phyloP scores from a whole-genome alignment of 2,329 filamentous ascomycete genomes.

The Fusarium sp. region DNA sequence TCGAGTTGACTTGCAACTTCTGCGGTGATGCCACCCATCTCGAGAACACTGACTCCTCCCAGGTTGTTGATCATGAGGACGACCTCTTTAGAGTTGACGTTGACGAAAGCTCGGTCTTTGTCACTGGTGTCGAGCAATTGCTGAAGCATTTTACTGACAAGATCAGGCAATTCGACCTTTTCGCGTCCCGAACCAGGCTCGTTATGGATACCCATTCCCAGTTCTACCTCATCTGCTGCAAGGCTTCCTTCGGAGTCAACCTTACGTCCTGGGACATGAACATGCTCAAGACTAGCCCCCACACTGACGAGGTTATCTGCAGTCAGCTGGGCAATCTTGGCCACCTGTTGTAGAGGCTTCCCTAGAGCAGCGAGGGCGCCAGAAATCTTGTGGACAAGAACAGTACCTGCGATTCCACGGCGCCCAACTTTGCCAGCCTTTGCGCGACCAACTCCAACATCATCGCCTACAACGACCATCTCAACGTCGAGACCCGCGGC shows the following conservation, averaged over 20 bases:
- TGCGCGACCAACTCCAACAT: conserved; percentile 85
- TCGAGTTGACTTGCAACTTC: conserved; percentile 74
- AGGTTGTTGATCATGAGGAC: conserved; percentile 81
- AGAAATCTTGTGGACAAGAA: conserved; percentile 89
- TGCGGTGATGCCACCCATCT: conserved; percentile 76
- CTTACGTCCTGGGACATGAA: conserved; percentile 88
- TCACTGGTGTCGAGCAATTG: conserved; percentile 75
- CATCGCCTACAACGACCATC: conserved; percentile 92
- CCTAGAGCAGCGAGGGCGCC: conserved; percentile 84
- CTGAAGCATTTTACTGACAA: conserved; percentile 73
- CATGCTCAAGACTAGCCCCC: conserved; percentile 86
- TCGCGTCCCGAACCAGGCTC: conserved; percentile 68
- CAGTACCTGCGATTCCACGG: conserved; percentile 89
- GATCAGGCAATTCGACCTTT: conserved; percentile 62
- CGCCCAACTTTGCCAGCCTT: conserved; percentile 92
- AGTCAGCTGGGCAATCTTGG: conserved; percentile 75
- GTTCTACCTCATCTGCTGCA: conserved; percentile 66
- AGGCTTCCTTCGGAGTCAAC: conserved; percentile 68
- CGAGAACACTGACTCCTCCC: conserved; percentile 77
- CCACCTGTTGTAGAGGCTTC: conserved; percentile 74
- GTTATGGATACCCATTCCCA: conserved; percentile 85
- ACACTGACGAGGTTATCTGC: conserved; percentile 85
- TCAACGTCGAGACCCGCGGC: conserved; percentile 81
- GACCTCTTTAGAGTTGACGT: conserved; percentile 70
- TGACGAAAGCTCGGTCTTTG: conserved; percentile 75